Evolutionary conservation across 306 rosid genomes (phyloP).

Genomic region (Cicer bijugum): DNA sequence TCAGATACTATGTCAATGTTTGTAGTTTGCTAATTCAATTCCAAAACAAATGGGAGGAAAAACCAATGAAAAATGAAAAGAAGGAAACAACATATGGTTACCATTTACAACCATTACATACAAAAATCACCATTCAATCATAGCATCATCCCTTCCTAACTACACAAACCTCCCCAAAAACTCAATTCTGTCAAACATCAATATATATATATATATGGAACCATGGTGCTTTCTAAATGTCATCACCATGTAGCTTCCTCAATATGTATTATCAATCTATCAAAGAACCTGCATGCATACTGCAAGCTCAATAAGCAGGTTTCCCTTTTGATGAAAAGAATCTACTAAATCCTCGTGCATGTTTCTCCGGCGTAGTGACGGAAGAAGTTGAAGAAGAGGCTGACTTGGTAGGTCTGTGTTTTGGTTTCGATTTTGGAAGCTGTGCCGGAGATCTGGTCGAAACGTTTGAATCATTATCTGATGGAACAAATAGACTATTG

Average conservation of each 20-base stretch:
- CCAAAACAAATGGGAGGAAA: constrained; percentile 45
- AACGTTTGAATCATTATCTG: constrained; percentile 63
- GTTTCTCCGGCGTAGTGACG: constrained; percentile 87
- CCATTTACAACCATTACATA: constrained; percentile 79
- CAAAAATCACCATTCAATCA: constrained; percentile 57
- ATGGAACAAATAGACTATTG: constrained; percentile 61
- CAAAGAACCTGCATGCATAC: constrained; percentile 42
- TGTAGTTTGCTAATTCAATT: constrained; percentile 50
- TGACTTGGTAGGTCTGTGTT: constrained; percentile 77
- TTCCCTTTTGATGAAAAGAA: constrained; percentile 92
- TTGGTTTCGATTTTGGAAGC: constrained; percentile 65
- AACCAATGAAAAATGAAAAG: constrained; percentile 25
- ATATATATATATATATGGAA: constrained; percentile 24
- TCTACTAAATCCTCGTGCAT: constrained; percentile 81
- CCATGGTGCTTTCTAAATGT: constrained; percentile 52
- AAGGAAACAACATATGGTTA: constrained; percentile 61
- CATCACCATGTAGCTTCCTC: constrained; percentile 40
- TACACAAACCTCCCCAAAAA: constrained; percentile 56
- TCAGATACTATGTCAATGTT: constrained; percentile 49
- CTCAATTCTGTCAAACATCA: constrained; percentile 48
- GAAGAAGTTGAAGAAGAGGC: constrained; percentile 75
- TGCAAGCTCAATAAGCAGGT: constrained; percentile 64
- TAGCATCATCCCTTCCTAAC: constrained; percentile 44
- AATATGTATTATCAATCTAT: constrained; percentile 33
- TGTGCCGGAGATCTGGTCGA: constrained; percentile 62